Evolutionary conservation across 2,329 filamentous ascomycete genomes (phyloP).

Genomic region (Leptographium flavum): DNA sequence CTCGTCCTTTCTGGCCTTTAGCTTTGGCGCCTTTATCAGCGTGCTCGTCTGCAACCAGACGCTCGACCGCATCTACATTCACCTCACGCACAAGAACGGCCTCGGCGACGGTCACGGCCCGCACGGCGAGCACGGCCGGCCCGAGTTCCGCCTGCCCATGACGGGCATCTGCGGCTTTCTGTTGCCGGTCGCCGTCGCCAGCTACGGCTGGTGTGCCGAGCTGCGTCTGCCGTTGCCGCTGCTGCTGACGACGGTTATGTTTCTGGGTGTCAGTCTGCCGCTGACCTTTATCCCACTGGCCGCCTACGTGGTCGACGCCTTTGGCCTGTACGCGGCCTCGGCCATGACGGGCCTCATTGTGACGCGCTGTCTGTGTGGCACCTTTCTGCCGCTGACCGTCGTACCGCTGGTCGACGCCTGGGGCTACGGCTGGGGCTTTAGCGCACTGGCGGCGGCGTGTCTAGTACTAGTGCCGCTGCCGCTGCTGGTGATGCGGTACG

Average conservation of each 20-base stretch:
- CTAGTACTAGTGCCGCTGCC: slow-evolving; percentile 35
- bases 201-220: slow-evolving; percentile 38
- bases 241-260: slow-evolving; percentile 27
- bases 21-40: slow-evolving; percentile 31
- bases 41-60: slow-evolving; percentile 33
- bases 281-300: slow-evolving; percentile 34
- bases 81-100: slow-evolving; percentile 20
- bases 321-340: slow-evolving; percentile 39
- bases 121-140: slow-evolving; percentile 36
- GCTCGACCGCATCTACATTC: slow-evolving; percentile 39
- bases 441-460: slow-evolving; percentile 25
- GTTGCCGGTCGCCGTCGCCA: slow-evolving; percentile 28
- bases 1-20: slow-evolving; percentile 38
- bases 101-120: slow-evolving; percentile 16
- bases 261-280: slow-evolving; percentile 30
- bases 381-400: slow-evolving; percentile 38
- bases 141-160: slow-evolving; percentile 41
- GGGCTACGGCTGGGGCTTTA: slow-evolving; percentile 38
- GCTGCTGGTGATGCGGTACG: slow-evolving; percentile 33
- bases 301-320: slow-evolving; percentile 43
- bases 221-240: slow-evolving; percentile 24
- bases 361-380: slow-evolving; percentile 38
- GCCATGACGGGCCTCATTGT: slow-evolving; percentile 44
- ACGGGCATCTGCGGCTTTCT: slow-evolving; percentile 29
- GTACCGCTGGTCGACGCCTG: slow-evolving; percentile 30